These are phyloP conservation scores for Acacia crassicarpa DNA, from an alignment of 306 rosid genomes.

Conservation along the genomic window DNA sequence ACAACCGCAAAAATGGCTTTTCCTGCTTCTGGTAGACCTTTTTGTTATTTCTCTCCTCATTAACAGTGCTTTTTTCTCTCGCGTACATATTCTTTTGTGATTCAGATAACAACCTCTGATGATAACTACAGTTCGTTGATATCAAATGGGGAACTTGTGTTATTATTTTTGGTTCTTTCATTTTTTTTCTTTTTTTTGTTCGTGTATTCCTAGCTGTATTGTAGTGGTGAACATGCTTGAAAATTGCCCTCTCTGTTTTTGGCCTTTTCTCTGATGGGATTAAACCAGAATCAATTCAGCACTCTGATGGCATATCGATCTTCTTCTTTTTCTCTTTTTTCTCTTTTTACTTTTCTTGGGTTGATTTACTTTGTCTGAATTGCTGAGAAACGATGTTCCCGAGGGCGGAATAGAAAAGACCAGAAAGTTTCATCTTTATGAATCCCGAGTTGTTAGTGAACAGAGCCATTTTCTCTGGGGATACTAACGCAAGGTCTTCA, in stretches of 20 bases:
- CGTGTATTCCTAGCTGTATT: neutral
- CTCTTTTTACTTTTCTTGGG: neutral
- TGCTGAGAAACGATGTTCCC: neutral
- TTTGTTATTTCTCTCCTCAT: neutral
- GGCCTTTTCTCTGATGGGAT: constrained; percentile 6
- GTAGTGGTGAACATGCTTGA: neutral
- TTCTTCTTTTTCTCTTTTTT: too few relatives aligned
- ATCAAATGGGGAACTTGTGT: neutral
- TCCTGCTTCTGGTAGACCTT: constrained; percentile 40
- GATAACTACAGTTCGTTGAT: constrained; percentile 15
- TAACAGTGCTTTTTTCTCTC: neutral
- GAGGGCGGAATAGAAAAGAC: neutral
- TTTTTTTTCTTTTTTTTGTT: constrained; percentile 13
- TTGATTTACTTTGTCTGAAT: neutral
- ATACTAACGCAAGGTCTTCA: neutral
- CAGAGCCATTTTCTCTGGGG: constrained; percentile 20
- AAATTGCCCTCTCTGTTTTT: constrained; percentile 7
- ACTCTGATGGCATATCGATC: neutral
- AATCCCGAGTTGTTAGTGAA: constrained; percentile 36
- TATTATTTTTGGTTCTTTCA: neutral
- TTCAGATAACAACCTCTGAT: neutral
- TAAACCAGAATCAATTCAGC: neutral
- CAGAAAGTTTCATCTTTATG: neutral
- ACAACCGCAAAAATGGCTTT: constrained; percentile 27
- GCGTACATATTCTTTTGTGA: neutral